phyloP scores from a whole-genome alignment of 768 basidiomycete genomes.

The Termitomyces sp. region DNA sequence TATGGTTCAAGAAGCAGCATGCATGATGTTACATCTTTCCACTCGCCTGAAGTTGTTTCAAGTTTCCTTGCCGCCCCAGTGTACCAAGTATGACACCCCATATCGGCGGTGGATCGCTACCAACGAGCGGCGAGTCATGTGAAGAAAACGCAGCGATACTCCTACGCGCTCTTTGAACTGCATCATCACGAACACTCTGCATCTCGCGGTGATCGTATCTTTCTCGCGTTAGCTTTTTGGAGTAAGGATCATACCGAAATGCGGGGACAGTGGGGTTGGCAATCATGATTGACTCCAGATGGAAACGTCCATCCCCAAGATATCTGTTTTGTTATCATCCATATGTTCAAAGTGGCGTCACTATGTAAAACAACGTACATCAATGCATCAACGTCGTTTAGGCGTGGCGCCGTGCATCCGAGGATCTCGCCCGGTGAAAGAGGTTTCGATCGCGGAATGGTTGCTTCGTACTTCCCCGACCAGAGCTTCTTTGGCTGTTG shows the following conservation, averaged over 20 bases:
- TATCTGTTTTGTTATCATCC: slow-evolving; percentile 64
- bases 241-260: slow-evolving; percentile 97
- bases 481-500: slow-evolving; percentile 27
- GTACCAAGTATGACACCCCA: slow-evolving; percentile 97
- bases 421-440: slow-evolving; percentile 95
- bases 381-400: slow-evolving; percentile 79
- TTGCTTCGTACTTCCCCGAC: slow-evolving; percentile 65
- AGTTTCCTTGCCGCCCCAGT: slow-evolving; percentile 88
- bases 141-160: slow-evolving; percentile 42
- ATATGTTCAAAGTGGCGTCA: neutral
- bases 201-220: slow-evolving; percentile 88
- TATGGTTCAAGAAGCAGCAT: neutral
- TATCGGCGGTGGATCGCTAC: slow-evolving; percentile 22
- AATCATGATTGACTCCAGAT: slow-evolving; percentile 98
- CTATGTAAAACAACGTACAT: slow-evolving; percentile 47
- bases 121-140: too few species aligned
- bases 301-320: slow-evolving; percentile 96
- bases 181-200: slow-evolving; percentile 66
- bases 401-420: slow-evolving; percentile 89
- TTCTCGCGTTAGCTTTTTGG: slow-evolving; percentile 93
- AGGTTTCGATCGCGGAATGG: slow-evolving; percentile 84
- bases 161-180: slow-evolving; percentile 67
- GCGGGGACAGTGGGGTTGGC: slow-evolving; percentile 95
- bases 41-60: slow-evolving; percentile 75
- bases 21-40: neutral